Conservation (phyloP, 2,329 filamentous ascomycete genomes). For the Anthostomella pinea region DNA sequence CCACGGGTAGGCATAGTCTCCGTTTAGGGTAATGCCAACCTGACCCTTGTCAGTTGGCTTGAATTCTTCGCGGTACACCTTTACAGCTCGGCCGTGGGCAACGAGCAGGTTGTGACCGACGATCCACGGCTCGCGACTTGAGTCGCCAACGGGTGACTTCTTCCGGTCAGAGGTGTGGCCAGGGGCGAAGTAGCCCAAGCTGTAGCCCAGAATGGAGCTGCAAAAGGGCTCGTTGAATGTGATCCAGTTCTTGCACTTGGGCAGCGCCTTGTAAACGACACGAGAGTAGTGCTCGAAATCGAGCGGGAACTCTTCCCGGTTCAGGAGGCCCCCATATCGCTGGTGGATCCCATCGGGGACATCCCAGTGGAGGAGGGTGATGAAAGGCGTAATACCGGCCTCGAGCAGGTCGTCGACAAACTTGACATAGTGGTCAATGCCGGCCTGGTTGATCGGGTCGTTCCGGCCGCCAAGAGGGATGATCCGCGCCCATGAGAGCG, state of each 20-base stretch:
- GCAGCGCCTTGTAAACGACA: constrained; percentile 69
- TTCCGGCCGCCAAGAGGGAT: constrained; percentile 82
- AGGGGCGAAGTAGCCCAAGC: constrained; percentile 73
- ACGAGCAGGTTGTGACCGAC: constrained; percentile 78
- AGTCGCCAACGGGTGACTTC: constrained; percentile 70
- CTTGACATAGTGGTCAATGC: constrained; percentile 73
- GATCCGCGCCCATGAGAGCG: constrained; percentile 79
- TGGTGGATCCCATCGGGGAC: constrained; percentile 74
- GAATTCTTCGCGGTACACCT: constrained; percentile 80
- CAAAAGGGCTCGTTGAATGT: constrained; percentile 92
- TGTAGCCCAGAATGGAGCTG: constrained; percentile 77
- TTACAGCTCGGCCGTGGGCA: constrained; percentile 77
- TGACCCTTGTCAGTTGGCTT: constrained; percentile 69
- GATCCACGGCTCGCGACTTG: constrained; percentile 74
- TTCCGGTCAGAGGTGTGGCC: constrained; percentile 75
- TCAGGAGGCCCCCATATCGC: constrained; percentile 77
- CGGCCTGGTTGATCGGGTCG: constrained; percentile 76
- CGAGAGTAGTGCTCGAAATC: constrained; percentile 80
- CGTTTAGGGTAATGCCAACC: constrained; percentile 87
- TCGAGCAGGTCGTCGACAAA: constrained; percentile 75
- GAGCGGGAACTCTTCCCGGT: constrained; percentile 76
- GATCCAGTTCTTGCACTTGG: constrained; percentile 83
- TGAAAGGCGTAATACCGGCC: constrained; percentile 74
- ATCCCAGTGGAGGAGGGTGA: constrained; percentile 89
- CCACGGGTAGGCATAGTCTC: constrained; percentile 80